Evolutionary conservation across 805 yeast genomes (phyloP).

Genomic region (Pichia heedii): DNA sequence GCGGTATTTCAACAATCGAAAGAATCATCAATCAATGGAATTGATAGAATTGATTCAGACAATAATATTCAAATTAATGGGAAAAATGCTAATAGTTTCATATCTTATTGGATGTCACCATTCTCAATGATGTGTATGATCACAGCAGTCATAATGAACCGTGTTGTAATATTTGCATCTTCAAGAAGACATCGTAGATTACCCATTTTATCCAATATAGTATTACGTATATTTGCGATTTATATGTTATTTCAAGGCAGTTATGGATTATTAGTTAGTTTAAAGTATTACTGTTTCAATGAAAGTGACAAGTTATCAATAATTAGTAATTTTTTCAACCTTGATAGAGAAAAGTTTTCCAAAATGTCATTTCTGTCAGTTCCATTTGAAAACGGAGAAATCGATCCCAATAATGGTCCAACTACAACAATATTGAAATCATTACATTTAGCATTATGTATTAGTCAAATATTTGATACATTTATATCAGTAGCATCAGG

Average conservation of each 20-base stretch:
- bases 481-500: conserved; percentile 53
- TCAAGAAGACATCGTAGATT: conserved; percentile 33
- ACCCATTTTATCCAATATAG: conserved; percentile 22
- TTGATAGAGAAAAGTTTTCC: conserved; percentile 17
- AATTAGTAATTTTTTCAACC: conserved; percentile 16
- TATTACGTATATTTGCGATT: conserved; percentile 33
- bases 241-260: conserved; percentile 26
- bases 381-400: conserved; percentile 11
- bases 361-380: conserved; percentile 21
- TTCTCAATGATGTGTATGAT: conserved; percentile 47
- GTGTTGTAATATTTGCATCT: conserved; percentile 51
- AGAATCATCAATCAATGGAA: conserved; percentile 21
- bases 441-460: conserved; percentile 46
- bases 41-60: neutral
- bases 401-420: neutral
- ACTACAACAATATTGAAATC: conserved; percentile 28
- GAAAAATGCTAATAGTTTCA: conserved; percentile 27
- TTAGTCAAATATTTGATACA: conserved; percentile 58
- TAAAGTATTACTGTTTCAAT: conserved; percentile 10
- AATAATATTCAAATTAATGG: neutral
- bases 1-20: conserved; percentile 29
- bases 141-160: conserved; percentile 48
- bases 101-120: conserved; percentile 39
- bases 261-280: conserved; percentile 26
- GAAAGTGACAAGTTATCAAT: conserved; percentile 4